Evolutionary conservation across 1,139 yeast genomes (phyloP), one percentile per base, ranked within the genome.

Genomic region (Zygotorulaspora mrakii): DNA sequence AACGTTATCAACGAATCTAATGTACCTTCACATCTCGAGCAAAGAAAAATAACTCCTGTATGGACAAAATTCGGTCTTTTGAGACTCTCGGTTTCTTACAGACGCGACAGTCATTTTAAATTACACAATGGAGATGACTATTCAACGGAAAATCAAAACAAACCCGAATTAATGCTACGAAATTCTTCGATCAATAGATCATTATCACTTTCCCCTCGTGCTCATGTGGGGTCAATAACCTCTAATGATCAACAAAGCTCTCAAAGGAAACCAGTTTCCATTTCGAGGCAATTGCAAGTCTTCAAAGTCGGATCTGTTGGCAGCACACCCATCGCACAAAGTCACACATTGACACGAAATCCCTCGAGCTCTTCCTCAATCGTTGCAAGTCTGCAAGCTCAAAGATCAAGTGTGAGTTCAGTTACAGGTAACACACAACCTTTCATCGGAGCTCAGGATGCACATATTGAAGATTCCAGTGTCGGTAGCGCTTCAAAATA

Each of bases 51-150:
- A 43, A 72, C 75, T 8, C 85, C 94, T 0, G 76, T 91, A 2
- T 71, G 73, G 42, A 86, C 96, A 0, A 78, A 84, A 10, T 67
- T 77, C 33, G 98, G 98, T 0, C 67, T 81, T 1, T 63, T 91
- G 36, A 72, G 78, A 47, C 73, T 86, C 7, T 77, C 94, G 0
- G 89, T 86, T 1, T 83, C 94, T 4, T 89, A 83, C 57, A 73
- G 98, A 44, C 71, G 69, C 28, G 84, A 86, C 55, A 72, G 78
- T 45, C 74, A 77, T 39, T 91, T 89, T 62, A 67, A 73, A 29
- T 68, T 86, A 13, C 76, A 72, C 47, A 89, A 83, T 51, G 75
- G 42, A 5, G 48, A 49, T 5, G 50, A 43, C 9, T 45, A 45
- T 23, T 31, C 26, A 14, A 22, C 34, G 6, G 34, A 22, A 12